Evolutionary conservation across 1,284 basidiomycete species (phyloP).

Genomic region (Veloboletus limbatus): DNA sequence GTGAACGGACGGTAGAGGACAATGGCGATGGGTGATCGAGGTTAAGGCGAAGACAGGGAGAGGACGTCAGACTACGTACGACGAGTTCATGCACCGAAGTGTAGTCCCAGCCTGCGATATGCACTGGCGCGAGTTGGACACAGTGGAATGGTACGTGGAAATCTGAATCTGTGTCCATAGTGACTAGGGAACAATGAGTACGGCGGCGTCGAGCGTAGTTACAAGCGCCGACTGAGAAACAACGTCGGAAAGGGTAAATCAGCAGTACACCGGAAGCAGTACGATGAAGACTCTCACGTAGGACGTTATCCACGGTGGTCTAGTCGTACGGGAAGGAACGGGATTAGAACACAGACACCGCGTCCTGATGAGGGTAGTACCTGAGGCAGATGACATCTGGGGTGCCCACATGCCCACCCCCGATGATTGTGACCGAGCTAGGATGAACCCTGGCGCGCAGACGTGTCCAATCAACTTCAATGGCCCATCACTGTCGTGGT

Average conservation of each 20-base stretch:
- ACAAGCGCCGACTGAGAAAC: constrained; percentile 2
- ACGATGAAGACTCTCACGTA: not conserved
- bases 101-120: constrained; percentile 30
- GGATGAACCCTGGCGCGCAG: constrained; percentile 3
- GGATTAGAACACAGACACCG: constrained; percentile 6
- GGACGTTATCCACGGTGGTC: not conserved
- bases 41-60: not conserved
- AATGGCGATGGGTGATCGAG: constrained; percentile 11
- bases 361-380: too few species aligned
- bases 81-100: constrained; percentile 25
- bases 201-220: not conserved
- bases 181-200: not conserved
- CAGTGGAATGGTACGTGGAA: constrained; percentile 33
- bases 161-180: constrained; percentile 21
- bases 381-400: not conserved
- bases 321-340: constrained; percentile 13
- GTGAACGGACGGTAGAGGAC: not conserved
- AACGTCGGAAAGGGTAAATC: not conserved
- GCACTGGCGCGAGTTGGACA: constrained; percentile 26
- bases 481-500: too few species aligned
- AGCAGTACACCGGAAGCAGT: not conserved
- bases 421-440: not conserved
- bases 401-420: constrained; percentile 17
- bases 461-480: too few species aligned
- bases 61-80: constrained; percentile 16